Base-by-base conservation (phyloP, 2,329 filamentous ascomycete species). In the Raffaelea arxii region DNA sequence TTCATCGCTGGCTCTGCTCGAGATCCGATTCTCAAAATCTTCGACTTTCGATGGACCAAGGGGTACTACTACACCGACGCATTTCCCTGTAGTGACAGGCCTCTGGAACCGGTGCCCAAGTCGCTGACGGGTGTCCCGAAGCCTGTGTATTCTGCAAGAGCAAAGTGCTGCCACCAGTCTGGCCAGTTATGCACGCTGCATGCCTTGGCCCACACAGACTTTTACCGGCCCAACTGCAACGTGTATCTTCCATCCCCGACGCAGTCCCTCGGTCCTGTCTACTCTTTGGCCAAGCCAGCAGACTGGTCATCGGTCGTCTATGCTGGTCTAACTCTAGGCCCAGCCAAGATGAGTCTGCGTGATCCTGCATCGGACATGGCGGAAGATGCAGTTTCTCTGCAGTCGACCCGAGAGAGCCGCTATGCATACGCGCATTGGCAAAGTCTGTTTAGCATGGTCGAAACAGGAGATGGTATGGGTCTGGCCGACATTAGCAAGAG, bases 11-110 rank as follows among this genome's bases (percentile, higher is more conserved):
- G 72, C 3, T 71, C 67, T 51, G 68, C 67, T 25, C 59, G 62
- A n/a, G 61, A 62, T 5, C 59, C 66, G 1, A 61, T 64, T 11
- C 49, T 78, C 43, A 70, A 72, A 44, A 57, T 76, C 25, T 77
- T 76, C 48, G 74, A 78, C 62, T 74, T 74, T 46, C 71, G 74
- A 4, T 71, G 68, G 59, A 58, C 66, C 0, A 69, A 59, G 52
- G 51, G 60, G 2, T 77, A 77, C 51, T 59, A 69, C 46, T 67
- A 77, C 57, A 70, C 69, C 4, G 60, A 65, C 5, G 67, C 64
- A 6, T 59, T 75, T 11, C 62, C 71, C 0, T 77, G 74, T 53
- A 62, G 65, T 21, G 38, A 25, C 9, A n/a, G 18, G 11, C 43
- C 43, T 25, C 43, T 46, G 36, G 43, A 41, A 12, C 43, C 43